Evolutionary conservation across 164 flowering plant species (phyloP).

Genomic region (Tetrastigma voinierianum): DNA sequence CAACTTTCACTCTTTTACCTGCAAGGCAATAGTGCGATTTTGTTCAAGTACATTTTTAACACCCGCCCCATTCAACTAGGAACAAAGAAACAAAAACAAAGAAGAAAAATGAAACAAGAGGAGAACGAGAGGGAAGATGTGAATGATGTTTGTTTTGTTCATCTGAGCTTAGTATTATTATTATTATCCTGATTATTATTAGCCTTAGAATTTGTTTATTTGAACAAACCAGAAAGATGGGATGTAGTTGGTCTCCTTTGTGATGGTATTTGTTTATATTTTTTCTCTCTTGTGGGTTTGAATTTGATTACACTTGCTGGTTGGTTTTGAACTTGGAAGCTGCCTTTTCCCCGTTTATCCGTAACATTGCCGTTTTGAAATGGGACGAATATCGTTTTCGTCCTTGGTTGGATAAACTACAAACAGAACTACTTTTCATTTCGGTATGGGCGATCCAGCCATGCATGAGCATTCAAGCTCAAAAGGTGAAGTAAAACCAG

Average conservation of each 20-base stretch:
- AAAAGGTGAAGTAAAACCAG: slow-evolving; percentile 6
- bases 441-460: slow-evolving; percentile 21
- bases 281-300: background rate
- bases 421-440: background rate
- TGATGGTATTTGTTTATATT: background rate
- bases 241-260: background rate
- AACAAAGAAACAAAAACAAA: background rate
- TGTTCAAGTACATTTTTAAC: slow-evolving; percentile 6
- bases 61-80: slow-evolving; percentile 13
- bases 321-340: slow-evolving; percentile 27
- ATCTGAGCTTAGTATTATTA: slow-evolving; percentile 3
- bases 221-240: background rate
- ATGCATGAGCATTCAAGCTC: slow-evolving; percentile 24
- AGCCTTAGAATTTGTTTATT: background rate
- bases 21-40: slow-evolving; percentile 4
- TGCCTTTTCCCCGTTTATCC: slow-evolving; percentile 31
- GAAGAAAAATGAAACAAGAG: background rate
- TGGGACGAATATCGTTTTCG: slow-evolving; percentile 14
- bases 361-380: slow-evolving; percentile 27
- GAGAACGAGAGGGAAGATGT: slow-evolving; percentile 1
- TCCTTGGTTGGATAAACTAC: slow-evolving; percentile 14
- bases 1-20: background rate
- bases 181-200: background rate
- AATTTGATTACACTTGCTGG: slow-evolving; percentile 23
- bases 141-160: slow-evolving; percentile 11